Evolutionary conservation across 331 rosid species (phyloP), one percentile per base, ranked within the genome.

Genomic region (Phaseolus coccineus): DNA sequence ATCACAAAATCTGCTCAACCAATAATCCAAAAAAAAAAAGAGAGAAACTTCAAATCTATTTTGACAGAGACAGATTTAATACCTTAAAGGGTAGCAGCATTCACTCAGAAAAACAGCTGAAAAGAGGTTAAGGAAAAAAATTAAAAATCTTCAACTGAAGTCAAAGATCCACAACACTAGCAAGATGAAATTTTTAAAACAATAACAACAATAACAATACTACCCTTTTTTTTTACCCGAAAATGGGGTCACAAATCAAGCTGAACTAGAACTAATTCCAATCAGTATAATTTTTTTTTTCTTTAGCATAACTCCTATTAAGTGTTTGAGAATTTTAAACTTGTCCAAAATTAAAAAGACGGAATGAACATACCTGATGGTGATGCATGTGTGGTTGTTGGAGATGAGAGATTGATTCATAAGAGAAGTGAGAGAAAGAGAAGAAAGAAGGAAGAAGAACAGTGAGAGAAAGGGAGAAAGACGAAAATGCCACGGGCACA

Each of bases 1-100:
- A 86, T 82, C 82, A 69, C 77, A 71, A 57, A 85, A 46, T 51
- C 56, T 58, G 53, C 51, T 0, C 61, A 33, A 59, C 56, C 66
- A 76, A 71, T 22, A 51, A 42, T 27, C 64, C 42, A 63, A 72
- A 40, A 9, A 0, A 5, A 19, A 4, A 5, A 0, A 73, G 0
- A n/a, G 1, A 44, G 15, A 44, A 5, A 63, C 40, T 58, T 33
- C 8, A 77, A 81, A 72, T 62, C 70, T 72, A 72, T 15, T 33
- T 39, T 31, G 37, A 13, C 66, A 55, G 35, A 16, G 39, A 27
- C 56, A 67, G 44, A 6, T 14, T 46, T 40, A 39, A 27, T 58
- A 75, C 71, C 68, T 57, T 58, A 3, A 14, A 31, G 22, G 77
- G 61, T 10, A 55, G 77, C 15, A 37, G 57, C 69, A 77, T 46